Evolutionary conservation across 1,139 yeast genomes (phyloP).

Genomic region (Yamadazyma triangularis): DNA sequence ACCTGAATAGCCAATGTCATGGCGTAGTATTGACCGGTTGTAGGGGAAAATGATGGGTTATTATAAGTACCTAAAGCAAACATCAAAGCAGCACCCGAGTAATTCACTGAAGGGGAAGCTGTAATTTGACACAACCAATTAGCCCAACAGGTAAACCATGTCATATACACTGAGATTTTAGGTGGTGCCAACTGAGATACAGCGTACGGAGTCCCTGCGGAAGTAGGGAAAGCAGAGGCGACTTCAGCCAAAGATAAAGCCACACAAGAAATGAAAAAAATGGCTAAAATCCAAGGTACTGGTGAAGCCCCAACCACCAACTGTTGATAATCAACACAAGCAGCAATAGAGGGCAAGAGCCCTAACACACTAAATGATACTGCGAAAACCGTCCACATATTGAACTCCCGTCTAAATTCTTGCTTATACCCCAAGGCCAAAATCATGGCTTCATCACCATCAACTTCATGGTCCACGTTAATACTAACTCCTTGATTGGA

Average conservation of each 20-base stretch:
- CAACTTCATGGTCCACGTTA: constrained; percentile 44
- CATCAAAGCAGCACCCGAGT: constrained; percentile 57
- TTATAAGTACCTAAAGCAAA: constrained; percentile 46
- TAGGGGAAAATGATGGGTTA: constrained; percentile 31
- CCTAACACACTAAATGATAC: constrained; percentile 74
- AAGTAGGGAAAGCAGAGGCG: constrained; percentile 46
- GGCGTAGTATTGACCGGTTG: constrained; percentile 48
- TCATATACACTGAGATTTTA: constrained; percentile 47
- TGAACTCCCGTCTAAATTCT: constrained; percentile 68
- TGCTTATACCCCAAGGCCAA: constrained; percentile 69
- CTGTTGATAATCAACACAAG: constrained; percentile 51
- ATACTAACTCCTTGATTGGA: constrained; percentile 37
- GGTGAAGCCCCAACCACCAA: constrained; percentile 51
- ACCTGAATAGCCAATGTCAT: constrained; percentile 50
- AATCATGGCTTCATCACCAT: constrained; percentile 51
- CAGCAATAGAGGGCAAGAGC: constrained; percentile 64
- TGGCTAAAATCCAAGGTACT: constrained; percentile 51
- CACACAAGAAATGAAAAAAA: constrained; percentile 46
- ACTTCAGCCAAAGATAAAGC: constrained; percentile 47
- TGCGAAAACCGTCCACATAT: constrained; percentile 56
- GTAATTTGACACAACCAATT: constrained; percentile 45
- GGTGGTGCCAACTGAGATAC: constrained; percentile 52
- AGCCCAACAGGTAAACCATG: constrained; percentile 60
- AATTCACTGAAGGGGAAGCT: constrained; percentile 59
- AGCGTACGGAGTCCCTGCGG: constrained; percentile 48